These are phyloP conservation scores for Candida odintsovae DNA, from an alignment of 805 yeast genomes.

Conservation along the genomic window DNA sequence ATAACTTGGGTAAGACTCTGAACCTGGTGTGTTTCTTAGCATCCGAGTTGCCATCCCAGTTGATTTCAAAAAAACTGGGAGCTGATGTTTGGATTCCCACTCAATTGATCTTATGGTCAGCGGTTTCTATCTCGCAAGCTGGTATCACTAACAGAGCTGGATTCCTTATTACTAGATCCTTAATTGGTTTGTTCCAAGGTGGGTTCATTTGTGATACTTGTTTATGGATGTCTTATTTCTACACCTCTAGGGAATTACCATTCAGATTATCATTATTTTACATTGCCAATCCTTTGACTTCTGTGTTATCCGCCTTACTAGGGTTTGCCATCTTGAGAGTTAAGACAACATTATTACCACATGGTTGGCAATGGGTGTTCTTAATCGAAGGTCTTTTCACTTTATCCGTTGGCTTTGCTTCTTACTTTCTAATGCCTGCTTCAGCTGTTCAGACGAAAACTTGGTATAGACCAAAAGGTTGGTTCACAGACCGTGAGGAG, in stretches of 20 bases:
- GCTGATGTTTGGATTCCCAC: slow-evolving; percentile 58
- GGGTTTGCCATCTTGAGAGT: slow-evolving; percentile 51
- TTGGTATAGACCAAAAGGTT: slow-evolving; percentile 44
- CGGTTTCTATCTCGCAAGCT: slow-evolving; percentile 49
- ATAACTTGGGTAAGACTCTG: slow-evolving; percentile 53
- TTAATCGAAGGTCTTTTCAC: slow-evolving; percentile 59
- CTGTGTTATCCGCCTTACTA: slow-evolving; percentile 39
- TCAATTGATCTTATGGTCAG: slow-evolving; percentile 52
- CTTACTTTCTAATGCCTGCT: slow-evolving; percentile 49
- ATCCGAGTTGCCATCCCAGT: slow-evolving; percentile 62
- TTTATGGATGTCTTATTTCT: slow-evolving; percentile 63
- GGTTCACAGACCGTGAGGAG: slow-evolving; percentile 49
- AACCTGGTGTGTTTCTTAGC: slow-evolving; percentile 45
- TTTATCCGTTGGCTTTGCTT: slow-evolving; percentile 41
- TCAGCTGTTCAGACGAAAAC: slow-evolving; percentile 47
- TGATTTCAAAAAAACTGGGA: slow-evolving; percentile 58
- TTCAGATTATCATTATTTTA: slow-evolving; percentile 56
- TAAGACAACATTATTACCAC: slow-evolving; percentile 36
- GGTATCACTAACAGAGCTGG: slow-evolving; percentile 35
- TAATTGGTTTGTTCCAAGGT: slow-evolving; percentile 57
- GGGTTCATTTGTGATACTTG: slow-evolving; percentile 64
- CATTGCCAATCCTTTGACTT: slow-evolving; percentile 46
- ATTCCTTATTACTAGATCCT: slow-evolving; percentile 43
- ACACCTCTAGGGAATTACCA: slow-evolving; percentile 52
- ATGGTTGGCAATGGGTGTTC: slow-evolving; percentile 66